These are phyloP conservation scores for Asparagopsis taxiformis DNA, from an alignment of 31 red algal species.

Conservation along the genomic window DNA sequence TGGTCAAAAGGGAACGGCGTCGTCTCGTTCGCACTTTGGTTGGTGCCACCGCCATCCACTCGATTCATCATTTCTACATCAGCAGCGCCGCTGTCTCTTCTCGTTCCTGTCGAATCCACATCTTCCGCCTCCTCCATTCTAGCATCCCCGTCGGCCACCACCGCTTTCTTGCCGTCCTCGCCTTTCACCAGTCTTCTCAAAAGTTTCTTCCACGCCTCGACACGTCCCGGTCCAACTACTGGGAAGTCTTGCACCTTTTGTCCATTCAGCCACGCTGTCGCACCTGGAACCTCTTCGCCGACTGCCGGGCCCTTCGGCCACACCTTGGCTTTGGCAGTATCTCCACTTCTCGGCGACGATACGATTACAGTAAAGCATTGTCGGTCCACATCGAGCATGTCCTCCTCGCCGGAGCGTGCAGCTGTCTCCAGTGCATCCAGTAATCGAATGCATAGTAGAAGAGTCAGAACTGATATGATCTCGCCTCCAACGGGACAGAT, in stretches of 20 bases:
- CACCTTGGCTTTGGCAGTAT: conserved; percentile 49
- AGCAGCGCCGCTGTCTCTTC: not conserved
- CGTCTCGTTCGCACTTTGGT: not conserved
- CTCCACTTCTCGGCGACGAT: conserved; percentile 42
- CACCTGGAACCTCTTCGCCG: conserved; percentile 50
- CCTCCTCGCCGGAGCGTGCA: conserved; percentile 50
- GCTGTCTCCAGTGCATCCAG: conserved; percentile 69
- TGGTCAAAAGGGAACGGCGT: not conserved
- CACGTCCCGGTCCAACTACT: conserved; percentile 27
- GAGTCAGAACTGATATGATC: conserved; percentile 55
- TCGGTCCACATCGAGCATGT: conserved; percentile 71
- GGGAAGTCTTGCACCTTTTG: conserved; percentile 58
- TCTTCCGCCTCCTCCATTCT: not conserved
- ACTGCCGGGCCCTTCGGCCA: conserved; percentile 62
- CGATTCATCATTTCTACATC: not conserved
- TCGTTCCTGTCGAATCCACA: not conserved
- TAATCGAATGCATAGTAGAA: conserved; percentile 64
- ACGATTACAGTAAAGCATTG: conserved; percentile 77
- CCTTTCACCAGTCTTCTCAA: conserved; percentile 31
- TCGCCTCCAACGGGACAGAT: conserved; percentile 67
- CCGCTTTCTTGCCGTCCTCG: not conserved
- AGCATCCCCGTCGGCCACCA: not conserved
- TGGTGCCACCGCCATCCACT: too few relatives aligned
- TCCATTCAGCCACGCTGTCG: conserved; percentile 66
- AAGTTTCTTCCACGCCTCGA: conserved; percentile 50